These are phyloP conservation scores for Pilasporangium apinafurcum DNA, from an alignment of 352 stramenopile genomes.

Conservation along the genomic window DNA sequence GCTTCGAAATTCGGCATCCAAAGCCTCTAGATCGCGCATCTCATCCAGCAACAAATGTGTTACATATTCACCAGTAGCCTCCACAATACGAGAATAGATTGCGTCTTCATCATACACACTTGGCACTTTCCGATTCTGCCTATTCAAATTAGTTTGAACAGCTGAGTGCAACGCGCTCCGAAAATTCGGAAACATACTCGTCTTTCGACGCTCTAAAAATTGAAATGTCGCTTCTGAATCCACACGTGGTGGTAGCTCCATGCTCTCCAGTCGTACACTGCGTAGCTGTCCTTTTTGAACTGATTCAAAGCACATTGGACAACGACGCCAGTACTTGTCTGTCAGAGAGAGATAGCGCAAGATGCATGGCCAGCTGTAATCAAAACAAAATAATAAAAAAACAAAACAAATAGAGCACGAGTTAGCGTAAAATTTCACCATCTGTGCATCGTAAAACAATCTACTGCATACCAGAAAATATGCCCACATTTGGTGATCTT, in stretches of 20 bases:
- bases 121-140: conserved; percentile 39
- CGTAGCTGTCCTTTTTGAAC: conserved; percentile 78
- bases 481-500: conserved; percentile 87
- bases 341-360: conserved; percentile 76
- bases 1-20: conserved; percentile 69
- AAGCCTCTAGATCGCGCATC: conserved; percentile 57
- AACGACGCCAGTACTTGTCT: conserved; percentile 85
- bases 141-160: conserved; percentile 2
- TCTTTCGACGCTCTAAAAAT: conserved; percentile 64
- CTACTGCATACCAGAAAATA: conserved; percentile 68
- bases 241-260: conserved; percentile 53
- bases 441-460: too few relatives aligned
- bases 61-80: conserved; percentile 63
- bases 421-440: not conserved
- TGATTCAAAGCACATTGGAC: conserved; percentile 84
- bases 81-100: conserved; percentile 65
- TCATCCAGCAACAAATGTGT: conserved; percentile 50
- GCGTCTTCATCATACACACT: conserved; percentile 65
- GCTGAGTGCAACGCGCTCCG: conserved; percentile 6
- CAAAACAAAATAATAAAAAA: not conserved
- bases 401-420: not conserved
- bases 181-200: conserved; percentile 63
- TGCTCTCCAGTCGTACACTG: conserved; percentile 56
- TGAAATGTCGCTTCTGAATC: conserved; percentile 53
- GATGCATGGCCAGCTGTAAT: conserved; percentile 73